Base-by-base conservation (phyloP, 805 yeast genomes). In the Metschnikowia continentalis region DNA sequence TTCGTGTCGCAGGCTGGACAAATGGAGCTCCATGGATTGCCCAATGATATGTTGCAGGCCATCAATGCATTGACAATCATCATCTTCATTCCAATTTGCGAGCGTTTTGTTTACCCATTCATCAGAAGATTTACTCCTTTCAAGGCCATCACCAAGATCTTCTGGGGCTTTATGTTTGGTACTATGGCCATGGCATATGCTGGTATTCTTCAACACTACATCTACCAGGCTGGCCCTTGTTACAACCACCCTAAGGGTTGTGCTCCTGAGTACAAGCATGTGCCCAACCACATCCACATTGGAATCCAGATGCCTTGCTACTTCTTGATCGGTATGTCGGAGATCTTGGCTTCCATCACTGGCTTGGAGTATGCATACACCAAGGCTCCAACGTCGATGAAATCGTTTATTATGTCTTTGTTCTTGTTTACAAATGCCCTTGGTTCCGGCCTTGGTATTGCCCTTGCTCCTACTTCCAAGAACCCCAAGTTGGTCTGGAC, bases 381-480 rank as follows among this genome's bases (percentile, higher is more conserved):
- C 8, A 54, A 54, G 35, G 59, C 59, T 19, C 59, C 59, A 5
- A 47, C 48, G 8, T 46, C 58, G 32, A 56, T 56, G 58, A 56
- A 56, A 32, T 52, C 58, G 15, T 56, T 54, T 45, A 52, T 54
- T 33, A 52, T 56, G 58, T 50, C 58, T n/a, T 55, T 82, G 45
- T 86, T 82, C 73, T 73, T 88, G 60, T 69, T 87, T 52, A 84
- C 87, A 33, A 83, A 76, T 58, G 94, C 95, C 20, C 57, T 83
- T 48, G 90, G 92, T 53, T 78, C 91, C 19, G 90, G 90, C 26
- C 59, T 86, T 43, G 89, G 90, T 59, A 82, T 83, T 65, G 87
- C 89, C 14, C 69, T 84, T 49, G 54, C 54, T 3, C 57, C 57
- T 11, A 80, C 83, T 7, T 74, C 88, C 11, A 75, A 69, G 52